Base-by-base conservation (phyloP, 2,329 filamentous ascomycete species). In the Chaetothyriales sp. region DNA sequence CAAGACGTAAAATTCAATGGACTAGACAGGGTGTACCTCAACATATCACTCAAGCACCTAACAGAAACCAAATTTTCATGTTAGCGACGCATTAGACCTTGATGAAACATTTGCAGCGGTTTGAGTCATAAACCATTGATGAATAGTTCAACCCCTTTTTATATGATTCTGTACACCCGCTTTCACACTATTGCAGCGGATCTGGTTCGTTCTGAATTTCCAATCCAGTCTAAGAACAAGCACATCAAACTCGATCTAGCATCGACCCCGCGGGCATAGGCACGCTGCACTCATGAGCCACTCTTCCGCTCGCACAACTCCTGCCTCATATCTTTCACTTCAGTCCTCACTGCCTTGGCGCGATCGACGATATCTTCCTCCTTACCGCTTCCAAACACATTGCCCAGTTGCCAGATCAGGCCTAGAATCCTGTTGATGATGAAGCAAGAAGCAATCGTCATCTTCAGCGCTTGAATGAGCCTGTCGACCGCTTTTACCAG, bases 1-100 rank as follows among this genome's bases (percentile, higher is more conserved):
- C 64, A 94, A 89, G 83, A 98, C 90, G 55, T 97, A 82, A 15
- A 25, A 25, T 25, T 25, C 6, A 4, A 25, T 25, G 3, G 22
- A 25, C 22, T 3, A 25, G 22, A 40, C 5, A 13, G 10, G 4
- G 33, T 40, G 10, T 2, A 40, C 33, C 10, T 40, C 33, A 40
- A 15, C 33, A 40, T 15, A 40, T 13, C 10, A 15, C 13, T 40
- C 33, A 15, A 15, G 33, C 13, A 9, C 33, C 10, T 40, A 15
- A 13, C 33, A 40, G 33, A 40, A 40, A 40, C 4, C 15, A 15
- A 25, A 40, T 13, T 5, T 40, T 40, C 10, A 40, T 15, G 15
- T 40, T 5, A 15, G 13, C 33, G 10, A 15, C 5, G 10, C 33
- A 25, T 25, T 25, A 25, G 22, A 25, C 22, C 6, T 25, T 25